A percentile compares a stretch with the other conserved stretches of the same genome.
Evolutionary conservation across 345 rosid species (phyloP).

Genomic region (Eucalyptus regnans): DNA sequence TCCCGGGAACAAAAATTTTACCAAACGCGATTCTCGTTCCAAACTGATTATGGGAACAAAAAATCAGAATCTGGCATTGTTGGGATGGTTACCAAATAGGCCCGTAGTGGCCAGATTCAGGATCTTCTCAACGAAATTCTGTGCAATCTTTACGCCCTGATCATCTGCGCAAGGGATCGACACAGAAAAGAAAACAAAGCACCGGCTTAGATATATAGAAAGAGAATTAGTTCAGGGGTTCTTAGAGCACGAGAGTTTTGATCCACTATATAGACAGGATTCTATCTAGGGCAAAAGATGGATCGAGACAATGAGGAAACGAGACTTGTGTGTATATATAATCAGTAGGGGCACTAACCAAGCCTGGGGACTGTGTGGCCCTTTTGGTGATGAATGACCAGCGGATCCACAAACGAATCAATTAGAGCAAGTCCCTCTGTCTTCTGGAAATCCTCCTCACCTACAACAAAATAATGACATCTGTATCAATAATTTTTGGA

Average conservation of each 20-base stretch:
- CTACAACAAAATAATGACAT: not conserved
- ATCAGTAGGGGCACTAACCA: not conserved
- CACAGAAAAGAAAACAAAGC: not conserved
- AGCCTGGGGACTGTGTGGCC: slow-evolving; percentile 11
- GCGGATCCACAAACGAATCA: slow-evolving; percentile 11
- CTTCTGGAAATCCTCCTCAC: not conserved
- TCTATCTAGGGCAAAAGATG: not conserved
- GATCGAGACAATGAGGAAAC: not conserved
- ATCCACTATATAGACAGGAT: not conserved
- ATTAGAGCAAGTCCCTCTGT: not conserved
- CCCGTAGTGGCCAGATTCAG: not conserved
- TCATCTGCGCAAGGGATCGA: not conserved
- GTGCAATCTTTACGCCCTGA: not conserved
- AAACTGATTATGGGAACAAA: no score
- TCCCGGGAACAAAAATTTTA: no score
- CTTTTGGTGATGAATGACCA: slow-evolving; percentile 4
- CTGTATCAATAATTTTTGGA: not conserved
- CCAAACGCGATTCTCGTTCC: no score
- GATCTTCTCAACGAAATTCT: not conserved
- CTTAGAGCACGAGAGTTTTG: not conserved
- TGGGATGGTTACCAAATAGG: no score
- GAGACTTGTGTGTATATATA: not conserved
- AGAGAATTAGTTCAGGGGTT: not conserved
- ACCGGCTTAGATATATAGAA: not conserved
- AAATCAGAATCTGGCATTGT: no score